These are phyloP conservation scores for Echinosophora koreensis DNA, from an alignment of 306 rosid genomes.

Conservation along the genomic window DNA sequence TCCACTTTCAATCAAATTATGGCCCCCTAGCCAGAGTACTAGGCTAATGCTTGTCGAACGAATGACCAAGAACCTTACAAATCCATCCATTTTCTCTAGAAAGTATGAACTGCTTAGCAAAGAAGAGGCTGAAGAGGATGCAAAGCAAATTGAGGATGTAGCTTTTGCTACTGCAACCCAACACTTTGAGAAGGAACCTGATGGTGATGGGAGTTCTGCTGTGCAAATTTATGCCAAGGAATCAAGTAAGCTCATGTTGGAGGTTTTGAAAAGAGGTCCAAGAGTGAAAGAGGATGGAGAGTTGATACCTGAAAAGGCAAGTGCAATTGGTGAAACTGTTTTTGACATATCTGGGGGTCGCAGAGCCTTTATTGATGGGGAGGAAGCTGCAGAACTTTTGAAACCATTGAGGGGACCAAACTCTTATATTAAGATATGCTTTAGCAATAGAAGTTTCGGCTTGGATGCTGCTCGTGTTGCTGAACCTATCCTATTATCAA, in stretches of 20 bases:
- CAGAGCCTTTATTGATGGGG: conserved; percentile 70
- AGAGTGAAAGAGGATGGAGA: conserved; percentile 65
- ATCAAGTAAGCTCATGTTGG: conserved; percentile 91
- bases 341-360: conserved; percentile 88
- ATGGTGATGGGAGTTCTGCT: conserved; percentile 87
- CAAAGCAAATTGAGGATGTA: conserved; percentile 66
- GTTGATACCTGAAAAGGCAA: conserved; percentile 48
- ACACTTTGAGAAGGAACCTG: conserved; percentile 80
- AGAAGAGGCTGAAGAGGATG: conserved; percentile 82
- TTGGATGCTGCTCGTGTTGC: conserved; percentile 81
- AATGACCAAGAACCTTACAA: conserved; percentile 78
- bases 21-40: conserved; percentile 93
- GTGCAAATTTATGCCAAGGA: conserved; percentile 92
- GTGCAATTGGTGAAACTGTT: conserved; percentile 51
- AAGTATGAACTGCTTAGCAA: conserved; percentile 80
- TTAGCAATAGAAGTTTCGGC: conserved; percentile 92
- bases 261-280: conserved; percentile 83
- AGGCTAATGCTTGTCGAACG: conserved; percentile 77
- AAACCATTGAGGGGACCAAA: conserved; percentile 65
- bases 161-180: conserved; percentile 76
- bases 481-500: conserved; percentile 68
- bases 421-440: conserved; percentile 69
- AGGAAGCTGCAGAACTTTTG: conserved; percentile 77
- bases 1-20: conserved; percentile 70
- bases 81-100: conserved; percentile 88